A percentile compares a stretch with the other conserved stretches of the same genome.
phyloP scores from a whole-genome alignment of 2,329 filamentous ascomycete species.

The Sarocladium oryzae region DNA sequence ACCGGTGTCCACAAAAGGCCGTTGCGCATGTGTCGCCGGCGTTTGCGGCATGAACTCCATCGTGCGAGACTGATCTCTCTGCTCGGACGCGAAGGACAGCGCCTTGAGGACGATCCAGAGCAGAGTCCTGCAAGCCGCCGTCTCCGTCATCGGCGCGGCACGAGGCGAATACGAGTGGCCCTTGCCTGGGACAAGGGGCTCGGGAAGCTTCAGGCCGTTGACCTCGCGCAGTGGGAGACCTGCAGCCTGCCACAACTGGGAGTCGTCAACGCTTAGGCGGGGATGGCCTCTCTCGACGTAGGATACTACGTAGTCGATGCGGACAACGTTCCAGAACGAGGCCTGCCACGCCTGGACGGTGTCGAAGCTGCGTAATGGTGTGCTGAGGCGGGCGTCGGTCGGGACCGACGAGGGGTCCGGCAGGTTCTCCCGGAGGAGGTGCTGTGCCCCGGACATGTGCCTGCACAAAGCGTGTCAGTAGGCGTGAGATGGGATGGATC shows the following conservation, averaged over 20 bases:
- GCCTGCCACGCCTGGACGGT: conserved; percentile 14
- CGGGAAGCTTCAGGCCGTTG: conserved; percentile 10
- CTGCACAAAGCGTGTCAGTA: conserved; percentile 4
- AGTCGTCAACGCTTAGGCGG: conserved; percentile 11
- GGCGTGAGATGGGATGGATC: background rate
- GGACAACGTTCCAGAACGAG: conserved; percentile 15
- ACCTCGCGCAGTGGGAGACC: conserved; percentile 12
- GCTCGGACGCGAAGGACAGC: conserved; percentile 10
- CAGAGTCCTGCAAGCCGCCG: conserved; percentile 12
- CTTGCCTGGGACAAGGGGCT: conserved; percentile 7
- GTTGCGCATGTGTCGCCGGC: background rate
- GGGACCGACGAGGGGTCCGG: background rate
- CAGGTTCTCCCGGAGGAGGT: conserved; percentile 10
- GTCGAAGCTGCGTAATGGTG: conserved; percentile 9
- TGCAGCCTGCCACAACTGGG: conserved; percentile 14
- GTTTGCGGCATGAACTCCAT: conserved; percentile 6
- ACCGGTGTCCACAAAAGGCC: background rate
- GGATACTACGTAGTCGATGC: conserved; percentile 14
- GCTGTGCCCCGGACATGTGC: conserved; percentile 15
- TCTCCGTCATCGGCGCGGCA: conserved; percentile 13
- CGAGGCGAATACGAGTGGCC: background rate
- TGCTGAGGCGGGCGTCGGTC: conserved; percentile 6
- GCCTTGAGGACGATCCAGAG: conserved; percentile 14
- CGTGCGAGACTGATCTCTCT: conserved; percentile 2
- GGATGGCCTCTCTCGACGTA: conserved; percentile 12